Percentiles rank a stretch among this genome's conserved stretches.
These are phyloP conservation scores for Scenedesmus sp. DNA, from an alignment of 163 green algal genomes.

Conservation along the genomic window DNA sequence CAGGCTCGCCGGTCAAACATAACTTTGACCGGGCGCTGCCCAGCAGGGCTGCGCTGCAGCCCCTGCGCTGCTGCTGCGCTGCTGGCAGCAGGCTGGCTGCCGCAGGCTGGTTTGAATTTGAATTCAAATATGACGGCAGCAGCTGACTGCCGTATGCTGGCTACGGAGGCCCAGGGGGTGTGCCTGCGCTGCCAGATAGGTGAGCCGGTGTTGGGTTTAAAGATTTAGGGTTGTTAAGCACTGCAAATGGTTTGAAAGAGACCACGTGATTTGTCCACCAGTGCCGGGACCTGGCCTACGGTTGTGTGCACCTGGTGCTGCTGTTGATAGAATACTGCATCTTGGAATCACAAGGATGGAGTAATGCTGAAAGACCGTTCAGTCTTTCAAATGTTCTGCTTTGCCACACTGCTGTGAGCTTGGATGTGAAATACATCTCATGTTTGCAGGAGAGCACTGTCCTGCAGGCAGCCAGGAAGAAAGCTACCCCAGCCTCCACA, in stretches of 20 bases:
- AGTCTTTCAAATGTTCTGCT: too few species aligned
- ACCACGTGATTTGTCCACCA: too few species aligned
- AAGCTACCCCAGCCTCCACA: background rate
- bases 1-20: background rate
- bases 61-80: background rate
- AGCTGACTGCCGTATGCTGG: background rate
- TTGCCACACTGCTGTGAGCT: too few species aligned
- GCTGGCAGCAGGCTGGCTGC: background rate
- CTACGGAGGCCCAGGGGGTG: background rate
- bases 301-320: too few species aligned
- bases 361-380: too few species aligned
- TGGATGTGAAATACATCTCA: too few species aligned
- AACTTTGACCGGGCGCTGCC: background rate
- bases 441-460: slow-evolving; percentile 28
- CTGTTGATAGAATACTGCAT: too few species aligned
- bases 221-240: too few species aligned
- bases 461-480: slow-evolving; percentile 23
- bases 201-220: background rate
- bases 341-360: too few species aligned
- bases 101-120: background rate
- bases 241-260: too few species aligned
- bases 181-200: background rate
- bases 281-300: too few species aligned
- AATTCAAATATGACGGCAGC: background rate
- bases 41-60: background rate